Conservation (phyloP, 2,329 filamentous ascomycete species). For the Chaetomiaceae sp. region DNA sequence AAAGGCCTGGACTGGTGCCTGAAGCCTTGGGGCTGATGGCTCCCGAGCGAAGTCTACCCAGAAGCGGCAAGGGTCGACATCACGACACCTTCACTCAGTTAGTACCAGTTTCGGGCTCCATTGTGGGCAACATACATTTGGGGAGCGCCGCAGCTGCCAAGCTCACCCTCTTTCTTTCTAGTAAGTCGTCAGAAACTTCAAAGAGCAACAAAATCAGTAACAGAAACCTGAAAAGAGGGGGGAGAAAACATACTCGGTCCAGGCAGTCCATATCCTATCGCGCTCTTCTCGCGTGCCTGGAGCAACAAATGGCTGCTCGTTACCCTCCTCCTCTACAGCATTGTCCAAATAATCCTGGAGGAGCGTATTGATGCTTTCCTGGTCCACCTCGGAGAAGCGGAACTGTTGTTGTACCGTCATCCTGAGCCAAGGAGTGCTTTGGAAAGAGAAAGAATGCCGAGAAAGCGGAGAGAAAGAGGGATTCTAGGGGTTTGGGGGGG, state of each 20-base stretch:
- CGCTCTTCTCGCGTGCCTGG: too few relatives aligned
- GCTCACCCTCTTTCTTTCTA: too few relatives aligned
- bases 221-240: too few relatives aligned
- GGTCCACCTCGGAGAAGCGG: conserved; percentile 7
- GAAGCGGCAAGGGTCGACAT: conserved; percentile 2
- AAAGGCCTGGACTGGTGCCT: conserved; percentile 1
- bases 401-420: conserved; percentile 1
- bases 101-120: neutral
- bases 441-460: neutral
- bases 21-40: neutral
- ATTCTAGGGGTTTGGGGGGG: neutral
- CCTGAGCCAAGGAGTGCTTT: neutral
- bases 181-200: too few relatives aligned
- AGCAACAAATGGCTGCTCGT: too few relatives aligned
- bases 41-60: conserved; percentile 4
- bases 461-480: neutral
- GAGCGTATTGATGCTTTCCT: conserved; percentile 9
- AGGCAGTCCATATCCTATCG: too few relatives aligned
- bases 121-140: neutral
- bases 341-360: neutral
- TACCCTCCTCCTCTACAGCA: too few relatives aligned
- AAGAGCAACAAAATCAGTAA: too few relatives aligned
- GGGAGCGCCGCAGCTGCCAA: neutral
- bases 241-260: too few relatives aligned
- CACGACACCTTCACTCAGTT: conserved; percentile 4